Evolutionary conservation across 2,329 filamentous ascomycete species (phyloP), one percentile per base, ranked within the genome.

Genomic region (Thermothelomyces thermophilus): DNA sequence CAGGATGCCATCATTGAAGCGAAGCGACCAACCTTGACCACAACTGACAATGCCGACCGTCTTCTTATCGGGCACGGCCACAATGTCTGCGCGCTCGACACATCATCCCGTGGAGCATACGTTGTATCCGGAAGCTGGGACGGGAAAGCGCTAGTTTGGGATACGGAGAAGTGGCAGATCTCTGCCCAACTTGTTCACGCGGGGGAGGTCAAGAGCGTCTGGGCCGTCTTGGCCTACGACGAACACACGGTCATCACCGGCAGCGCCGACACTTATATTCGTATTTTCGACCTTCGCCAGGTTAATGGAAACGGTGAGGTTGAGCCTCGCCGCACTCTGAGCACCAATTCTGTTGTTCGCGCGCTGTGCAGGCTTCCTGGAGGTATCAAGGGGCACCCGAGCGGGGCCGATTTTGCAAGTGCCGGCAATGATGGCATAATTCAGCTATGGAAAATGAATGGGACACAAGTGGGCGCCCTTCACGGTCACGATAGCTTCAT

Each of bases 101-200:
- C 88, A 14, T 84, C 84, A 44, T 79, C 84, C 1, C 78, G 83
- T 52, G 85, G 84, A 2, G 79, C 72, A 40, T 87, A 82, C 65
- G 75, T 97, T 35, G 83, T 96, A 41, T 97, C 91, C 57, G 93
- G 91, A 28, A 87, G 90, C 61, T 98, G 93, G 93, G 93, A 98
- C 67, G 81, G 81, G 26, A 86, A 90, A 56, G 90, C 89, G 24
- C 84, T 89, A 48, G 72, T 97, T 46, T 98, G 93, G 93, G 78
- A 76, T 55, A 73, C 93, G n/a, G 80, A 80, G 35, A 90, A 85
- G 58, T 96, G 91, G 87, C 89, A 94, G 63, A 80, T 80, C 9
- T 80, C 86, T 56, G 70, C 82, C 28, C 72, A 85, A 41, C 73
- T 98, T 16, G 71, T 80, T 40, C 90, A 88, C 5, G 90, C 96